Evolutionary conservation across 2,329 filamentous ascomycete genomes (phyloP), one percentile per base, ranked within the genome.

Genomic region (Sporothrix curviconia): DNA sequence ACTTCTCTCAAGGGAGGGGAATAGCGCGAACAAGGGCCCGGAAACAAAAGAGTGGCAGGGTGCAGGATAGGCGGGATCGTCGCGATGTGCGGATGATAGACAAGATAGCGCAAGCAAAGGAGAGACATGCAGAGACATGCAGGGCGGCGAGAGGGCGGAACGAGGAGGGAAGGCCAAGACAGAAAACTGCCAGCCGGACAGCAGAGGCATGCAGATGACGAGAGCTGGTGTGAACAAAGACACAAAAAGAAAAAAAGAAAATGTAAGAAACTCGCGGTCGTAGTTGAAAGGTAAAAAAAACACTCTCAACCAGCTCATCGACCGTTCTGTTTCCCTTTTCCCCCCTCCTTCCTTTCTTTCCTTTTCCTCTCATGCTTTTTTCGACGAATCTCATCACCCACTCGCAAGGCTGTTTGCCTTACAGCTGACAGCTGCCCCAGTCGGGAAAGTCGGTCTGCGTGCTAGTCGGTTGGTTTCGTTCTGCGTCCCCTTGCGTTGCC

Each of bases 101-200:
- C 49, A 22, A 39, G 34, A 39, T 40, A 51, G 34, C 49, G 49
- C 49, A 40, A 51, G 49, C n/a, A n/a, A 37, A 22, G 4, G 15
- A 37, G 49, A n/a, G n/a, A n/a, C n/a, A n/a, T n/a, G n/a, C n/a
- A 15, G 34, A 51, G 49, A 51, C 49, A 51, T 51, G 49, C 34
- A 51, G 22, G 43, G 24, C 7, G n/a, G n/a, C n/a, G n/a, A n/a
- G n/a, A n/a, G n/a, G n/a, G n/a, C n/a, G n/a, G n/a, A n/a, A n/a
- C n/a, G n/a, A n/a, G n/a, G 6, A 24, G 3, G 36, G 36, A 9
- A 22, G 39, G 39, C 39, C 22, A 24, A 40, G 11, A 12, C 17
- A 28, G 42, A 19, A 15, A 17, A 42, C 22, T 7, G 17, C 7
- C 39, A 42, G 14, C 24, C 24, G 30, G 9, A 28, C 2, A 8